A percentile compares a stretch with the other conserved stretches of the same genome.
Evolutionary conservation across 176 grass and related monocot genomes (phyloP).

Genomic region (Oryza longistaminata): DNA sequence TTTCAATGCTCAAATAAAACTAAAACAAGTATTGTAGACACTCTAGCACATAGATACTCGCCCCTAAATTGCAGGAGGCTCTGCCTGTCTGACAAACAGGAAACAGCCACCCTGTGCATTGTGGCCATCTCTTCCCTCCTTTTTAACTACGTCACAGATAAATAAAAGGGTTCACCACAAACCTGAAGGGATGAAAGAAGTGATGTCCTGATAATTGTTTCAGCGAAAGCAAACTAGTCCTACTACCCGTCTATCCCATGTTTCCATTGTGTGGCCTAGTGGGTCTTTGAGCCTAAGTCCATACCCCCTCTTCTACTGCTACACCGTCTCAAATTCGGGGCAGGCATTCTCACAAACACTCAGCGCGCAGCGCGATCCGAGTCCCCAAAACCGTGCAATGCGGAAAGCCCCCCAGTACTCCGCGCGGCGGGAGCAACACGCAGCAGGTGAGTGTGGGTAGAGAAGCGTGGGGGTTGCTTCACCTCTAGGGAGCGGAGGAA

Average conservation of each 20-base stretch:
- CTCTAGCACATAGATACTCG: neutral
- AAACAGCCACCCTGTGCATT: constrained; percentile 10
- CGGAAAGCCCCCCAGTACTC: neutral
- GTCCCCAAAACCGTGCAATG: neutral
- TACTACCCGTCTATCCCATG: no score
- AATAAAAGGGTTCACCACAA: no score
- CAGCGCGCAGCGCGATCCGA: neutral
- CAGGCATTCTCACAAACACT: constrained; percentile 51
- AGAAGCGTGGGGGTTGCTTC: neutral
- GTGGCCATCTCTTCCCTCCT: neutral
- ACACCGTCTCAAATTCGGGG: neutral
- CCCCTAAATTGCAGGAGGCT: neutral
- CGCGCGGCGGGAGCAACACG: neutral
- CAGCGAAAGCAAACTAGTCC: no score
- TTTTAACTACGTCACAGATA: neutral
- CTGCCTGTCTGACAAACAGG: neutral
- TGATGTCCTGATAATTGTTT: no score
- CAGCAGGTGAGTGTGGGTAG: neutral
- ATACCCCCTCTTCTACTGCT: neutral
- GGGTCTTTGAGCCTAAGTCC: neutral
- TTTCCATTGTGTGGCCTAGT: no score
- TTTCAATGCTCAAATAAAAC: neutral
- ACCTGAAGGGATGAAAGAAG: no score
- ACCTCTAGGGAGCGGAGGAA: constrained; percentile 85
- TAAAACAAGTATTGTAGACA: neutral